Evolutionary conservation across 129 eudicot genomes (phyloP), one percentile per base, ranked within the genome.

Genomic region (Pulicaria dysenterica): DNA sequence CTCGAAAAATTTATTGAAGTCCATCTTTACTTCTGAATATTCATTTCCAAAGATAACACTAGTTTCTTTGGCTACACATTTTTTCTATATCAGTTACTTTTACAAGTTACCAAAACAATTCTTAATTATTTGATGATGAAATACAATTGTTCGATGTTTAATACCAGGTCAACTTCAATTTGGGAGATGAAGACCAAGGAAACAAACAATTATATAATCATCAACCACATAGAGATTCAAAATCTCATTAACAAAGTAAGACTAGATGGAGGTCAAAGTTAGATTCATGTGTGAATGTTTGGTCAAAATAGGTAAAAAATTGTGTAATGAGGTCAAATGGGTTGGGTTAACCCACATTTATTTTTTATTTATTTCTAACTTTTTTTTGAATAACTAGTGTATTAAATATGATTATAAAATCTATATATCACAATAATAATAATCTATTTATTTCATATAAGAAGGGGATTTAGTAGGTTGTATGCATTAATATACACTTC

Each of bases 141-240:
- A 43, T 19, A 12, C 37, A 9, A 45, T 5, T 1, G 3, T 64
- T 17, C 14, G 13, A 40, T 39, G 15, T 8, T 51, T 39, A 69
- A 69, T 53, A 39, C n/a, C 42, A 55, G 19, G 75, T 13, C 9
- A 10, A 38, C 40, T 68, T 5, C 74, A 49, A 13, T 47, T 67
- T 7, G 5, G 60, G 19, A 66, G 6, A 14, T 12, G 10, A 3
- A 11, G 16, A 12, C 56, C 19, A 50, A 50, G 6, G 12, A 13
- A 50, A 6, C 56, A 50, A 50, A 50, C 15, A n/a, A 6, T 53
- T 57, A 57, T 3, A 51, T 53, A 69, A n/a, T 12, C 74, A 53
- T 38, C 17, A 8, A 7, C 54, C 41, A 54, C 53, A 70, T 34
- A 67, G 48, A 36, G 34, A 24, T 49, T 68, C 61, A 68, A 40